phyloP scores from a whole-genome alignment of 257 asterid genomes.

The Solanum pinnatisectum region DNA sequence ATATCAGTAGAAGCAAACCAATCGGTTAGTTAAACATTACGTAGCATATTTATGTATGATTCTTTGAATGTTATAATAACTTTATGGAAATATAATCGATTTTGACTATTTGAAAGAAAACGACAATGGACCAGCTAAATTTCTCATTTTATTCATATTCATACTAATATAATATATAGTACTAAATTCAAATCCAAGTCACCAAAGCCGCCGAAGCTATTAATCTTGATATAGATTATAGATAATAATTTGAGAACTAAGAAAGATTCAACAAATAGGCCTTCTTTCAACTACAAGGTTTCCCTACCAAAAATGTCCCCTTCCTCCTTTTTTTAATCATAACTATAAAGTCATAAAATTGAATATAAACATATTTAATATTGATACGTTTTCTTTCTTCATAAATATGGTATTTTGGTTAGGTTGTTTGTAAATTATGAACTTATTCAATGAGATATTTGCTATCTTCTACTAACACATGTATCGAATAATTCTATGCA shows the following conservation, averaged over 20 bases:
- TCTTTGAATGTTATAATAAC: background rate
- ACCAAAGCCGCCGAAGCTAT: background rate
- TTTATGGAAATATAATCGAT: background rate
- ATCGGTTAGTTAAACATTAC: background rate
- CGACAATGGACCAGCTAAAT: background rate
- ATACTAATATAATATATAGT: too few relatives aligned
- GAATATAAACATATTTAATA: background rate
- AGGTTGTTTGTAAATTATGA: background rate
- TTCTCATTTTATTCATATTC: background rate
- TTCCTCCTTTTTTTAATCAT: background rate
- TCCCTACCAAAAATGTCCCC: background rate
- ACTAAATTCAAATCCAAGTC: background rate
- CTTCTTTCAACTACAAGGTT: background rate
- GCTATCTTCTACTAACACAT: fast-evolving
- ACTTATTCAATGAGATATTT: background rate
- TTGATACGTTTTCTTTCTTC: background rate
- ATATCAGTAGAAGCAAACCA: background rate
- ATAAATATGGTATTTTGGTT: background rate
- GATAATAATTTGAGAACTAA: too few relatives aligned
- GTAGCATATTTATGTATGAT: background rate
- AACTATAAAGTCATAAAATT: background rate
- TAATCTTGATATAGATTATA: background rate
- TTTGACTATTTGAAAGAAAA: background rate
- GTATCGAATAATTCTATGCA: background rate
- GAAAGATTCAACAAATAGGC: background rate